Evolutionary conservation across 2,329 filamentous ascomycete species (phyloP).

Genomic region (Diaporthe vaccinii): DNA sequence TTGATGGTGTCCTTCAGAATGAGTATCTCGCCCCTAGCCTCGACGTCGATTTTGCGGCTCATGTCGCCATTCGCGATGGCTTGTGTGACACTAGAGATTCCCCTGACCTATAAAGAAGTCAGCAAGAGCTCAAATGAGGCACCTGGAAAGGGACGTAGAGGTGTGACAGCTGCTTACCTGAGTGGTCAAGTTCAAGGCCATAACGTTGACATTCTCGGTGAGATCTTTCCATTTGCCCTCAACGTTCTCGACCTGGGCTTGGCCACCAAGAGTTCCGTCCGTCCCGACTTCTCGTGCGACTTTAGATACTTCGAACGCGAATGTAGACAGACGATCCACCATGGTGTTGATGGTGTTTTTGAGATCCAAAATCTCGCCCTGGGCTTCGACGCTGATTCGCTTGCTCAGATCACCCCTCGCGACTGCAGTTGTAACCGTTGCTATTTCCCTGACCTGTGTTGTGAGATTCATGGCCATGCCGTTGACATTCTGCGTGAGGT

Average conservation of each 20-base stretch:
- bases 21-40: slow-evolving; percentile 94
- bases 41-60: slow-evolving; percentile 95
- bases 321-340: slow-evolving; percentile 96
- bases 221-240: slow-evolving; percentile 99
- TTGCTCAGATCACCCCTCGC: slow-evolving; percentile 94
- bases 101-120: slow-evolving; percentile 73
- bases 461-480: slow-evolving; percentile 99
- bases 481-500: slow-evolving; percentile 95
- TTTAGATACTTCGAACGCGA: slow-evolving; percentile 96
- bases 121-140: neutral
- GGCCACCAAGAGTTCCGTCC: slow-evolving; percentile 92
- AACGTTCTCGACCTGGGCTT: slow-evolving; percentile 93
- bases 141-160: neutral
- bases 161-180: slow-evolving; percentile 60
- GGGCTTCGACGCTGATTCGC: slow-evolving; percentile 94
- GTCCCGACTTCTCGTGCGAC: slow-evolving; percentile 96
- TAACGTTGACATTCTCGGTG: slow-evolving; percentile 89
- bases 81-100: slow-evolving; percentile 94
- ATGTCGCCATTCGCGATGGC: slow-evolving; percentile 96
- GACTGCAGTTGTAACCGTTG: slow-evolving; percentile 95
- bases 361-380: slow-evolving; percentile 93
- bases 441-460: slow-evolving; percentile 97
- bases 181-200: slow-evolving; percentile 77
- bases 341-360: slow-evolving; percentile 99
- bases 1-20: slow-evolving; percentile 97